Percentiles rank a stretch among this genome's conserved stretches.
Evolutionary conservation across 257 asterid species (phyloP).

Genomic region (Orobanche coerulescens): DNA sequence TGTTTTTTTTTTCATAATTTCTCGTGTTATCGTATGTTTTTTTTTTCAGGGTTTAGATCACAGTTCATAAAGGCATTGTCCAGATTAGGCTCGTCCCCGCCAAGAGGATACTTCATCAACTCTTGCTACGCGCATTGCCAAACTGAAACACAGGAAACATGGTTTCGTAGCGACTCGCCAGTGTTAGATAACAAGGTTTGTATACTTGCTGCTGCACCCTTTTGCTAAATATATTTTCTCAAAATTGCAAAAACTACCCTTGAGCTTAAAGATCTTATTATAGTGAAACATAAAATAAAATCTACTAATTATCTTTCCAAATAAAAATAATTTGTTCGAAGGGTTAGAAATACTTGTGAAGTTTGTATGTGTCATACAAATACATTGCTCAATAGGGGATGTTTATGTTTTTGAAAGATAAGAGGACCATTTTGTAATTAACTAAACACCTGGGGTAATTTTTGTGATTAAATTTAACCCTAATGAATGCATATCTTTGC

Average conservation of each 20-base stretch:
- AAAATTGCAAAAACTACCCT: background rate
- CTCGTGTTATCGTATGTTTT: background rate
- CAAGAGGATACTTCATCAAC: constrained; percentile 74
- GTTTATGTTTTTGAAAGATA: no score
- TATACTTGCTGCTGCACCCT: background rate
- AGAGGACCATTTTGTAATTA: no score
- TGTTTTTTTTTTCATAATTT: no score
- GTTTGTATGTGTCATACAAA: no score
- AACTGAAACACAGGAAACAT: constrained; percentile 76
- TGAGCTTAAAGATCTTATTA: no score
- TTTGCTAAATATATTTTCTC: no score
- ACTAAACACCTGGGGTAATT: background rate
- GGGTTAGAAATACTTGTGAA: no score
- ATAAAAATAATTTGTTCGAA: no score
- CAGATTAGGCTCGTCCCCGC: constrained; percentile 39
- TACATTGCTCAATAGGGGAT: no score
- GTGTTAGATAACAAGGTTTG: constrained; percentile 52
- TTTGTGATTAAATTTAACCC: background rate
- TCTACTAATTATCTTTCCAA: no score
- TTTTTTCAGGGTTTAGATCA: constrained; percentile 42
- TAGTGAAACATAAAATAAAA: no score
- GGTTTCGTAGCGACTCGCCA: constrained; percentile 68
- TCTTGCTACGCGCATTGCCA: constrained; percentile 95
- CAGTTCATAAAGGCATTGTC: constrained; percentile 44
- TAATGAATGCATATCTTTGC: no score